A percentile compares a stretch with the other conserved stretches of the same genome.
These are phyloP conservation scores for Chondrus crispus DNA, from an alignment of 23 red algal species.

Conservation along the genomic window DNA sequence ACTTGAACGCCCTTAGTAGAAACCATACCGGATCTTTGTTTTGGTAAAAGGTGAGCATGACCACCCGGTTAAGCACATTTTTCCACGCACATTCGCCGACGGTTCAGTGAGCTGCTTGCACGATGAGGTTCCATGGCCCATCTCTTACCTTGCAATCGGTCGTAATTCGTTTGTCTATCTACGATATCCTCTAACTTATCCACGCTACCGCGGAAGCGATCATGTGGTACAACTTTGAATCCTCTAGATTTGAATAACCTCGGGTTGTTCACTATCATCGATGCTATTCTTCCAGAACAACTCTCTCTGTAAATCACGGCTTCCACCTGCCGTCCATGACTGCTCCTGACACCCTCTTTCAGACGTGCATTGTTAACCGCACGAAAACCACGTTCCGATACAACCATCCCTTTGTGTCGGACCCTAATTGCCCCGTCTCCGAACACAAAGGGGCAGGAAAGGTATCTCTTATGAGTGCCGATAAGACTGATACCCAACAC, in stretches of 20 bases:
- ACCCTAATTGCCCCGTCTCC: not conserved
- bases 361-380: not conserved
- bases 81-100: too few species aligned
- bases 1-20: not conserved
- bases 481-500: not conserved
- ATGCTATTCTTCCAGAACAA: not conserved
- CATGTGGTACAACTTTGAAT: not conserved
- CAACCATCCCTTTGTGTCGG: not conserved
- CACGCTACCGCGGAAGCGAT: not conserved
- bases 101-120: too few species aligned
- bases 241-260: not conserved
- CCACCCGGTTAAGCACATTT: not conserved
- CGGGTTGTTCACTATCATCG: not conserved
- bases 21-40: constrained; percentile 8
- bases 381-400: not conserved
- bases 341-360: not conserved
- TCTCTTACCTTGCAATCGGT: not conserved
- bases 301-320: not conserved
- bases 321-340: not conserved
- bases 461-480: not conserved
- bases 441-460: not conserved
- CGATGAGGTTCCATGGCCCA: too few species aligned
- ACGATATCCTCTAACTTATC: not conserved
- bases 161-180: not conserved
- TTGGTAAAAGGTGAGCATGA: not conserved